Base-by-base conservation (phyloP, 2,329 filamentous ascomycete species). In the Gnomoniopsis smithogilvyi region DNA sequence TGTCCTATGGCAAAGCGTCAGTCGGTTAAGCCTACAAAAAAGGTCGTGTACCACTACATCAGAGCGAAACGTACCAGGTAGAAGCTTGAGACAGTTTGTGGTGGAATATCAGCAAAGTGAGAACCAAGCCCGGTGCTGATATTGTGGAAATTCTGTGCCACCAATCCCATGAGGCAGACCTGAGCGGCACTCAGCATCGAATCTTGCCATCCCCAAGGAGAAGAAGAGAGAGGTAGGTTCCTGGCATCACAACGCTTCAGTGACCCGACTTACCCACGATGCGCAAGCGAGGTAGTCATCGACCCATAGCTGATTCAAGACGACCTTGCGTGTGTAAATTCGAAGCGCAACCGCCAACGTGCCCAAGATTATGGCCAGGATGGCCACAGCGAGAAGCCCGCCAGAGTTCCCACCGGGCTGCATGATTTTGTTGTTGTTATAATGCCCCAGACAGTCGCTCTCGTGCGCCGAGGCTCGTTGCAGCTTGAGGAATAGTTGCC, bases 221-320 rank as follows among this genome's bases (percentile, higher is more conserved):
- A n/a, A 19, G 8, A 19, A 19, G n/a, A 17, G 33, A 12, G 33
- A 15, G 30, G 19, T 19, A 34, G n/a, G n/a, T 51, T 14, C 21
- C 12, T 43, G 51, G 24, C 14, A 12, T 7, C 15, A n/a, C 8
- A 24, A 21, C 21, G 41, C 7, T 21, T 21, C 17, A 30, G 11
- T 46, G n/a, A 17, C 6, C n/a, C 21, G 34, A 36, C 69, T 64
- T 63, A 78, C 76, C 64, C 74, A 78, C 10, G 76, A 77, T 30
- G 73, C 52, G 6, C 78, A 58, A 38, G 65, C 61, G 46, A 69
- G 55, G 61, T 68, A 71, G 60, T 71, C 69, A 60, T 72, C 70
- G 10, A 61, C 46, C 12, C 70, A 68, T 24, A 69, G 54, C 30
- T 67, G 65, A 21, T 67, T 68, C 38, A 70, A 58, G 33, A 71